Base-by-base conservation (phyloP, 169 alveolate species). In the Plasmodium berghei region DNA sequence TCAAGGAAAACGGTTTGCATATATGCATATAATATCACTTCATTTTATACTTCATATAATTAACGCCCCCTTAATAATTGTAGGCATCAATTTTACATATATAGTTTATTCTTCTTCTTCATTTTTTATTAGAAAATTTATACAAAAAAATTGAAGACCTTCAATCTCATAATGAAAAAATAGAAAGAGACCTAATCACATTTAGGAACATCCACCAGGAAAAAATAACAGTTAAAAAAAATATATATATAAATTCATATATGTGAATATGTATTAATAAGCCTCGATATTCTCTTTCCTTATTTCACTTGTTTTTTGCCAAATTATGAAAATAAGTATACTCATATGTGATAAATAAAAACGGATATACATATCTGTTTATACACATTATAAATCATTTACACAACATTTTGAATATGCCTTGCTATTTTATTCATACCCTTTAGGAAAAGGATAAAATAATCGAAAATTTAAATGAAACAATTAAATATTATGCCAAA, bases 1-100 rank as follows among this genome's bases (percentile, higher is more conserved):
- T 83, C 54, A 66, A 83, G 55, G 90, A 83, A 83, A 83, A 83
- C 70, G 90, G 90, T 83, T 48, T 10, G 46, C n/a, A 61, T 16
- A 34, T 16, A 26, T 16, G 45, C 2, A 22, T 28, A 49, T 59
- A 20, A 34, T 1, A 40, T 54, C 16, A 26, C 20, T 69, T n/a
- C 6, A 40, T 69, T 9, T 0, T 46, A 0, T 16, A 64, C 16
- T n/a, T 34, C 26, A 18, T 48, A 24, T 9, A 14, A 24, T 48
- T n/a, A 46, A 18, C 48, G 18, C 5, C 40, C 42, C 42, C 42
- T 3, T 34, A 34, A 4, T 5, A 34, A 34, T 34, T 34, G 42
- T 34, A 34, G 8, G 0, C 8, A 34, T 34, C 42, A 69, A 20
- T 24, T 48, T 0, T 69, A 22, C n/a, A 46, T 48, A 67, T 67